phyloP scores from a whole-genome alignment of 768 basidiomycete genomes.

The Tulasnella sp. region DNA sequence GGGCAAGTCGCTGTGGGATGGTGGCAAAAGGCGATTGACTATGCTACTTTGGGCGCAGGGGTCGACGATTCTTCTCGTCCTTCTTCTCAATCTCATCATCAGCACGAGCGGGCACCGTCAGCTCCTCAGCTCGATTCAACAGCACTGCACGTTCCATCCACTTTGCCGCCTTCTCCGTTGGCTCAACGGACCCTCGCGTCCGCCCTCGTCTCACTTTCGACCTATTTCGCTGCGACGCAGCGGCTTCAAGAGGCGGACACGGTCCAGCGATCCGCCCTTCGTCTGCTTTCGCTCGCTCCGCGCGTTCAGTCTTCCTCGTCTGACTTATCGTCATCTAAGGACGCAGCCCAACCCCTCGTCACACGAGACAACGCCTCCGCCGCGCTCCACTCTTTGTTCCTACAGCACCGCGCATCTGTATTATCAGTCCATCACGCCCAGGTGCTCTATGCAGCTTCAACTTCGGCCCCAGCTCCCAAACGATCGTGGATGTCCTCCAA shows the following conservation, averaged over 20 bases:
- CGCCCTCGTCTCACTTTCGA: conserved; percentile 66
- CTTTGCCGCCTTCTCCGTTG: conserved; percentile 23
- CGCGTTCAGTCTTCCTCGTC: background rate
- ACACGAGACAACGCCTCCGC: conserved; percentile 48
- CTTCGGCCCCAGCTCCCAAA: background rate
- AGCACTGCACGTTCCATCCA: background rate
- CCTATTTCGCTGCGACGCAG: conserved; percentile 60
- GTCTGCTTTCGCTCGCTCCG: conserved; percentile 41
- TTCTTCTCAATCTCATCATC: background rate
- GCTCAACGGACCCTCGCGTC: conserved; percentile 61
- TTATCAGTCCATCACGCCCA: conserved; percentile 71
- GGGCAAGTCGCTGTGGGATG: conserved; percentile 55
- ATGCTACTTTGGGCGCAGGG: conserved; percentile 36
- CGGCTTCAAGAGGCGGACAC: conserved; percentile 53
- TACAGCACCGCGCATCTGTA: conserved; percentile 71
- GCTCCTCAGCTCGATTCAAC: background rate
- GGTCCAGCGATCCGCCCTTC: conserved; percentile 55
- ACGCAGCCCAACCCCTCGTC: background rate
- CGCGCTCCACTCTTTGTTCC: conserved; percentile 58
- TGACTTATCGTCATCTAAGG: background rate
- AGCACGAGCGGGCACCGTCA: background rate
- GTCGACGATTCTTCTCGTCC: background rate
- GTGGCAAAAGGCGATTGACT: conserved; percentile 60
- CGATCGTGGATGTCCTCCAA: background rate
- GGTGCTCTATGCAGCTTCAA: conserved; percentile 51